Conservation (phyloP, 2,329 filamentous ascomycete species). For the Trichothecium roseum region DNA sequence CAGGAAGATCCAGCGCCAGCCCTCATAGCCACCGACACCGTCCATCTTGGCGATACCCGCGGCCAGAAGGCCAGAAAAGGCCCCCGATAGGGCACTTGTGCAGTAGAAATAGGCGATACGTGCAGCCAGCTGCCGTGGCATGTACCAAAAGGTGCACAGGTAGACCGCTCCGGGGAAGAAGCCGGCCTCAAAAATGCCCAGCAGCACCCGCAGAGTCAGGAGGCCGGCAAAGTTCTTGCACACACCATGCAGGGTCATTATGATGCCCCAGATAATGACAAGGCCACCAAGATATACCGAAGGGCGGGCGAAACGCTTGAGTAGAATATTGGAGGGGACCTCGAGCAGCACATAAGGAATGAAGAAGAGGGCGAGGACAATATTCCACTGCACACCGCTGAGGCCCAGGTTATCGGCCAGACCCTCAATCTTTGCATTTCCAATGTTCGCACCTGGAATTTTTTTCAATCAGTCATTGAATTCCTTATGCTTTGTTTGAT, state of each 20-base stretch:
- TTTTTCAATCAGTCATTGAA: no score
- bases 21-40: conserved; percentile 27
- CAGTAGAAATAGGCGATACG: conserved; percentile 24
- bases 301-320: conserved; percentile 25
- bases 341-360: conserved; percentile 49
- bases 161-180: conserved; percentile 20
- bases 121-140: conserved; percentile 17
- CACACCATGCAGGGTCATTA: conserved; percentile 25
- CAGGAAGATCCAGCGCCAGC: conserved; percentile 44
- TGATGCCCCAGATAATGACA: conserved; percentile 22
- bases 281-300: conserved; percentile 28
- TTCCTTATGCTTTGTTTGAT: no score
- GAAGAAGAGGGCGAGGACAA: conserved; percentile 42
- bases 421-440: conserved; percentile 39
- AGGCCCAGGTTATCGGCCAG: conserved; percentile 28
- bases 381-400: conserved; percentile 47
- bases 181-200: conserved; percentile 26
- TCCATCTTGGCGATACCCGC: conserved; percentile 34
- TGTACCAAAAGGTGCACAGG: conserved; percentile 22
- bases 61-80: conserved; percentile 34
- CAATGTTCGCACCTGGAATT: conserved; percentile 29
- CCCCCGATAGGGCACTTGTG: conserved; percentile 25
- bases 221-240: conserved; percentile 28
- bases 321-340: conserved; percentile 24
- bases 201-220: conserved; percentile 26